Base-by-base conservation (phyloP, 495 filamentous ascomycete genomes). In the Recurvomyces mirabilis region DNA sequence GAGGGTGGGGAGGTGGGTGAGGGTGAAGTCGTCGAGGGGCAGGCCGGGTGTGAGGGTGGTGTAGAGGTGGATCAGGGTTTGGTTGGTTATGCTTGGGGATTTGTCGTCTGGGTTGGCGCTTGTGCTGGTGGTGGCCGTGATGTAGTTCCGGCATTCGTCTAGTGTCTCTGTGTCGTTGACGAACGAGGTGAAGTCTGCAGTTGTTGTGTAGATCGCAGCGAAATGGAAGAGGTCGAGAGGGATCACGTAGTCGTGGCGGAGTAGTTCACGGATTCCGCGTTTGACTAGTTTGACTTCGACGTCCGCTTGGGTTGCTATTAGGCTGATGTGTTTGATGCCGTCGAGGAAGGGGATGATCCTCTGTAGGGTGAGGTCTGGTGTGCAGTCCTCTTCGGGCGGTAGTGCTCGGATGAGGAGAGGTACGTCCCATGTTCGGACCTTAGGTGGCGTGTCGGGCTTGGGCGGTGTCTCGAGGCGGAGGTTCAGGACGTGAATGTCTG, bases 401-500 rank as follows among this genome's bases (percentile, higher is more conserved):
- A 91, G 81, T 33, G 82, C 80, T 46, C 93, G 81, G 51, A 86
- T 93, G 51, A 84, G 79, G 13, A 96, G 72, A 11, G 91, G 91
- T 9, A 98, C 93, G 55, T 94, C 84, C 78, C 80, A 93, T 6
- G 84, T 70, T 51, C 78, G 78, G 44, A 95, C 77, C 5, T 75
- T 70, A 0, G 87, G 78, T 0, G 89, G 87, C 5, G 77, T 74
- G 1, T 78, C 72, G 54, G 87, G 87, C 38, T 80, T 75, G 0
- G 85, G 86, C 64, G 94, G 94, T 37, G 94, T 75, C 60, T 94
- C 94, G 70, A 98, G 83, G 63, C 94, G 94, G 58, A 98, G 75
- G 14, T 52, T 60, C 12, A 58, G 46, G 23, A 43, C 21, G 15
- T 26, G 34, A 26, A 33, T 0, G 66, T 71, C 24, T 64, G 86